Evolutionary conservation across 108 stramenopile genomes (phyloP).

Genomic region (Seminavis robusta): DNA sequence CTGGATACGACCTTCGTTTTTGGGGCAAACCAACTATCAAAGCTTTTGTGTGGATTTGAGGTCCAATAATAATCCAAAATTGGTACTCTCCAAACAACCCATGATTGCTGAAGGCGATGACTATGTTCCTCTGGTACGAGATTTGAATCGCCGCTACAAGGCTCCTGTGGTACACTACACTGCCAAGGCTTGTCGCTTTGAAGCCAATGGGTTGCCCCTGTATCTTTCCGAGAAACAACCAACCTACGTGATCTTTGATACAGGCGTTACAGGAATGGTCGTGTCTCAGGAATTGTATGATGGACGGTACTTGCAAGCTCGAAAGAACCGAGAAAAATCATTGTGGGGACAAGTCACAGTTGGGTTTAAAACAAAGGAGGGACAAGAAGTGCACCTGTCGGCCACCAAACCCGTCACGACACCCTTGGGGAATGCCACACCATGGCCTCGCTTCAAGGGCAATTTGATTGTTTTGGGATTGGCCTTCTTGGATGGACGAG

Average conservation of each 20-base stretch:
- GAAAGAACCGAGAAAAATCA: conserved; percentile 32
- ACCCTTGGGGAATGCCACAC: conserved; percentile 34
- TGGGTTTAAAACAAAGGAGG: conserved; percentile 31
- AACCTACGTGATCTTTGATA: conserved; percentile 66
- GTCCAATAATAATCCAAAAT: background rate
- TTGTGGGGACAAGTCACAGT: conserved; percentile 52
- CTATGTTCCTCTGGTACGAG: conserved; percentile 42
- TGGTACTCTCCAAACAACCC: conserved; percentile 46
- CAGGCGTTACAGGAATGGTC: conserved; percentile 67
- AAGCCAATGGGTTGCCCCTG: conserved; percentile 38
- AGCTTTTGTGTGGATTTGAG: conserved; percentile 43
- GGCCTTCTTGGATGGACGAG: conserved; percentile 41
- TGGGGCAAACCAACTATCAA: conserved; percentile 47
- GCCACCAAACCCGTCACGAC: conserved; percentile 52
- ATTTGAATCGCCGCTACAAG: conserved; percentile 41
- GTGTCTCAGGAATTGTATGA: conserved; percentile 50
- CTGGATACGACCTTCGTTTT: conserved; percentile 60
- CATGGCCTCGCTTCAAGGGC: conserved; percentile 47
- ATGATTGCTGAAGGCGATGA: conserved; percentile 22
- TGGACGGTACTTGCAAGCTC: conserved; percentile 38
- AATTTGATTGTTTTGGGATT: conserved; percentile 58
- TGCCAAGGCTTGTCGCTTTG: conserved; percentile 24
- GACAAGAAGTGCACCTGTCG: conserved; percentile 10
- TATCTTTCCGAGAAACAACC: conserved; percentile 12
- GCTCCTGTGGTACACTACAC: conserved; percentile 62